Percentiles rank a stretch among this genome's conserved stretches.
Conservation (phyloP, 2,329 filamentous ascomycete genomes). For the Cercospora berteroae region DNA sequence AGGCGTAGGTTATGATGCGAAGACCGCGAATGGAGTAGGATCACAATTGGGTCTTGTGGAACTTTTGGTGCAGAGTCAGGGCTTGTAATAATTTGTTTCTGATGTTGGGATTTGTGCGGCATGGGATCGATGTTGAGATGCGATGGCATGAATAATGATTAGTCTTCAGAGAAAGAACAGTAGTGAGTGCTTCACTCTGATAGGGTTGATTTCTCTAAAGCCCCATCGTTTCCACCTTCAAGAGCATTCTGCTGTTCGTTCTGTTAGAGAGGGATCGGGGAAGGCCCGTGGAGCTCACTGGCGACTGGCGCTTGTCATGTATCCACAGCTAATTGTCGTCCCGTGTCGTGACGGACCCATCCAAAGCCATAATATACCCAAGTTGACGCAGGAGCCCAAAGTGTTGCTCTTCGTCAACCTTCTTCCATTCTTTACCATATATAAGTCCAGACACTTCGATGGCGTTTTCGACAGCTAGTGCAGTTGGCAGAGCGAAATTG, state of each 20-base stretch:
- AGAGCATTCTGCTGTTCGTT: not conserved
- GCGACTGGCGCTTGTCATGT: no score
- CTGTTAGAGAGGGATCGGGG: not conserved
- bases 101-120: not conserved
- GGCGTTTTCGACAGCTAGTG: no score
- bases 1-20: not conserved
- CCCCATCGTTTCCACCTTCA: not conserved
- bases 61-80: not conserved
- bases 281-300: no score
- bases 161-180: not conserved
- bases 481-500: no score
- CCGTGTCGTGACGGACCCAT: no score
- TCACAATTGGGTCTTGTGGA: conserved; percentile 6
- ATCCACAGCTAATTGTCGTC: no score
- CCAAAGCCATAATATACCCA: no score
- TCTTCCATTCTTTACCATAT: no score
- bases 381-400: no score
- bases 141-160: not conserved
- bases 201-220: not conserved
- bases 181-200: not conserved
- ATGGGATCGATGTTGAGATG: not conserved
- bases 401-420: no score
- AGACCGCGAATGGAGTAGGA: not conserved
- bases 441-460: no score
- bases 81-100: not conserved